These are phyloP conservation scores for Fusarium lyarnte DNA, from an alignment of 2,329 filamentous ascomycete species.

Conservation along the genomic window DNA sequence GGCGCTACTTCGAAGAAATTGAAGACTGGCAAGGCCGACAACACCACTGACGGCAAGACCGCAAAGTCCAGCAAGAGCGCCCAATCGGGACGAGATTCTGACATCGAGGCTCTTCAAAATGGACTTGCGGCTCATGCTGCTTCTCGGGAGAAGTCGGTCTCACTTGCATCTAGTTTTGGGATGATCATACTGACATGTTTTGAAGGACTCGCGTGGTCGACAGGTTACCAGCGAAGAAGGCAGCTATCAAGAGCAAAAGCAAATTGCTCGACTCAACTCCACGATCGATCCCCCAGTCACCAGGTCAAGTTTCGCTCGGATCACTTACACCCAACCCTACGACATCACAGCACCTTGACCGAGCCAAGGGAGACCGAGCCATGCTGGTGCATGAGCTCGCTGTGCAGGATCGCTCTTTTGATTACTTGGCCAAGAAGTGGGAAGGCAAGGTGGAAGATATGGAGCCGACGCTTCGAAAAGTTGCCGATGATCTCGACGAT, in stretches of 20 bases:
- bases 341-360: slow-evolving; percentile 61
- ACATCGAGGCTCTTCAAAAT: slow-evolving; percentile 60
- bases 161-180: slow-evolving; percentile 15
- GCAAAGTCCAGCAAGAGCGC: slow-evolving; percentile 48
- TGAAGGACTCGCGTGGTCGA: slow-evolving; percentile 49
- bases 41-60: slow-evolving; percentile 44
- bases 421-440: slow-evolving; percentile 62
- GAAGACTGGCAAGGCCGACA: slow-evolving; percentile 46
- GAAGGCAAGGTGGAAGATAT: slow-evolving; percentile 64
- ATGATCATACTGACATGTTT: slow-evolving; percentile 42
- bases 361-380: slow-evolving; percentile 62
- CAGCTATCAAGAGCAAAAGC: slow-evolving; percentile 52
- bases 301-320: slow-evolving; percentile 62
- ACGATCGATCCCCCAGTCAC: slow-evolving; percentile 61
- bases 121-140: slow-evolving; percentile 50
- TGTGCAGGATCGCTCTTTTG: slow-evolving; percentile 60
- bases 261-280: slow-evolving; percentile 54
- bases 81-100: slow-evolving; percentile 57
- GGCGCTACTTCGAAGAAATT: slow-evolving; percentile 26
- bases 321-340: slow-evolving; percentile 64
- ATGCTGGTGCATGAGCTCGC: slow-evolving; percentile 71
- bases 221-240: slow-evolving; percentile 48
- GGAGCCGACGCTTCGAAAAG: slow-evolving; percentile 64
- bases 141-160: slow-evolving; percentile 49
- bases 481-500: slow-evolving; percentile 61